phyloP scores from a whole-genome alignment of 75 land plant species.

The Selaginella tamariscina region DNA sequence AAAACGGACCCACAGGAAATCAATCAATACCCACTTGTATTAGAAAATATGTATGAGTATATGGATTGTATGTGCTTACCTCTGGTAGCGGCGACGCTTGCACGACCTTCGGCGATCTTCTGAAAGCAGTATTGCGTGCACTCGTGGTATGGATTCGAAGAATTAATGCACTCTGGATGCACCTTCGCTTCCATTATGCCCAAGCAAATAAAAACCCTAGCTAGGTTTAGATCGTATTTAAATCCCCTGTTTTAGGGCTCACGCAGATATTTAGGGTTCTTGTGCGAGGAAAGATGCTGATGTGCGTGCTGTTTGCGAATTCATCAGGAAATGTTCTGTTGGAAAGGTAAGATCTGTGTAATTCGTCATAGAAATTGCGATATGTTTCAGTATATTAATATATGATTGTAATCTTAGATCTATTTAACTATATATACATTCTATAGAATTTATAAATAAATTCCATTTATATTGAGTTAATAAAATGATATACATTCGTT shows the following conservation, averaged over 20 bases:
- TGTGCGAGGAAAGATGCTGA: conserved; percentile 23
- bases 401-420: not conserved
- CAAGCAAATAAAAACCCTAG: too few relatives aligned
- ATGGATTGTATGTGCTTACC: conserved; percentile 11
- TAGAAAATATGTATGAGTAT: not conserved
- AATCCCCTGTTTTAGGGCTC: too few relatives aligned
- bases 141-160: conserved; percentile 65
- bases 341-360: conserved; percentile 25
- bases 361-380: too few relatives aligned
- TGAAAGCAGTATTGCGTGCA: conserved; percentile 53
- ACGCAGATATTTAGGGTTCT: too few relatives aligned
- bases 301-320: conserved; percentile 42
- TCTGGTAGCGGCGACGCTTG: conserved; percentile 9
- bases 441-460: not conserved
- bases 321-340: conserved; percentile 38
- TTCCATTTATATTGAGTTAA: not conserved
- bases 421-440: not conserved
- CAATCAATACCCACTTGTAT: not conserved
- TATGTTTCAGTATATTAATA: not conserved
- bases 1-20: not conserved
- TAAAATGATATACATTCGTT: not conserved
- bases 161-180: conserved; percentile 54
- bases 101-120: conserved; percentile 38
- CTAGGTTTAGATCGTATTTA: too few relatives aligned
- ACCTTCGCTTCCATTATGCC: conserved; percentile 26